Evolutionary conservation across 768 basidiomycete genomes (phyloP).

Genomic region (Collybia sp.): DNA sequence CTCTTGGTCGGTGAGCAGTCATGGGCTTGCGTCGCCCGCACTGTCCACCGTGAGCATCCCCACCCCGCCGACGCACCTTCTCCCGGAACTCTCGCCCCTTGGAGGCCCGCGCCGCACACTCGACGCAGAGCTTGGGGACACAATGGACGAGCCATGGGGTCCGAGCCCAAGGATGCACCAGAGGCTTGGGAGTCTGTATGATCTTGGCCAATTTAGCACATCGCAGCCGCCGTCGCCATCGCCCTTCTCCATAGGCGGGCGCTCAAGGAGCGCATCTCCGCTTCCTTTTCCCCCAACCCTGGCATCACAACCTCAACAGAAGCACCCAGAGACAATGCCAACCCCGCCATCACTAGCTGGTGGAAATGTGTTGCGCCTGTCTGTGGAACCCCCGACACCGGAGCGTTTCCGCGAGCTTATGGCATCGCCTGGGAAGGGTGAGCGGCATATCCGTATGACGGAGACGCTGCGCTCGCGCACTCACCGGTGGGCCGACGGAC

Average conservation of each 20-base stretch:
- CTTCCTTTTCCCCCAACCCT: conserved; percentile 11
- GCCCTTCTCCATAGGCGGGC: conserved; percentile 11
- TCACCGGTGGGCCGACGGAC: conserved; percentile 52
- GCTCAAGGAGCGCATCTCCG: conserved; percentile 7
- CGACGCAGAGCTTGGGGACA: conserved; percentile 54
- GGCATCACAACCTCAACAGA: not conserved
- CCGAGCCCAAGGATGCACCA: conserved; percentile 35
- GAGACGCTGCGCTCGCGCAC: conserved; percentile 57
- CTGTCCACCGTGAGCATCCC: conserved; percentile 28
- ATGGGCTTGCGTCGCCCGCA: conserved; percentile 25
- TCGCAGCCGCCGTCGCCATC: conserved; percentile 33
- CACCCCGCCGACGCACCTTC: conserved; percentile 18
- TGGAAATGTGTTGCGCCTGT: conserved; percentile 24
- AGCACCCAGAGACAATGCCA: conserved; percentile 7
- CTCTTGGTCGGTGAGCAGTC: conserved; percentile 25
- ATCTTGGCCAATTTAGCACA: conserved; percentile 40
- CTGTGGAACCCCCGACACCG: conserved; percentile 40
- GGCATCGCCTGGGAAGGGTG: too few relatives aligned
- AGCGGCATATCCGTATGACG: conserved; percentile 33
- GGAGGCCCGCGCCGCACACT: conserved; percentile 30
- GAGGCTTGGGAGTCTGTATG: conserved; percentile 51
- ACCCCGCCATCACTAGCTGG: conserved; percentile 11
- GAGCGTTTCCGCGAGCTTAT: conserved; percentile 15
- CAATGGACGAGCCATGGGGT: conserved; percentile 42
- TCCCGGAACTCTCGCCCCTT: conserved; percentile 15